Evolutionary conservation across 75 land plant species (phyloP), one percentile per base, ranked within the genome.

Genomic region (Sequoia sempervirens): DNA sequence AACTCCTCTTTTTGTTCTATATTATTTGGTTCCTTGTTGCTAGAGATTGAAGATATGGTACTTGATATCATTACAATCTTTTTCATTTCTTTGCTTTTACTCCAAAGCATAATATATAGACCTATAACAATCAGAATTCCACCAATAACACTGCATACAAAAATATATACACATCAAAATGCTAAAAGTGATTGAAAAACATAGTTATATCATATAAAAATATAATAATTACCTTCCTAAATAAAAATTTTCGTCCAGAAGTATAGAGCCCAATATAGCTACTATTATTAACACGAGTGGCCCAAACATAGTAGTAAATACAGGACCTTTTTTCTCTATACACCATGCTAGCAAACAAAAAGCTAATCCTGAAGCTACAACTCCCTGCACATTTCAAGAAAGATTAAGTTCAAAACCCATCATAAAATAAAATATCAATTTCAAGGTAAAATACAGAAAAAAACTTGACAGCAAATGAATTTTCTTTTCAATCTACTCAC

Each of bases 241-340:
- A 79, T 91, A 88, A 61, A 95, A 75, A 64, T 91, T 84, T 79
- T 96, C 97, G 6, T 86, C 86, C 2, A 94, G 86, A 14, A 95
- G 20, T 1, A 87, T 82, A 86, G 92, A 88, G 9, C 94, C 89
- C 34, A 95, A 28, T 56, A 92, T 14, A 0, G 96, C 97, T 66
- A 97, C 97, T 68, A 97, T 83, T 28, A 97, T 84, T 18, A 94
- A 91, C 76, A 92, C 87, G 61, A 97, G 78, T 2, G 99, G 99
- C 82, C 85, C 84, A 84, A 91, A 97, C 64, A 90, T 86, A 13
- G 99, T 91, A 23, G 90, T 94, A 82, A 92, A 89, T n/a, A 97
- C 87, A 30, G 99, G 94, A 11, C 99, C 99, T 83, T 88, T 96
- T 83, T 45, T 84, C 52, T 88, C 78, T 7, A 96, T 88, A 80